These are phyloP conservation scores for Hypoxylon sp. DNA, from an alignment of 2,329 filamentous ascomycete species.

Conservation along the genomic window DNA sequence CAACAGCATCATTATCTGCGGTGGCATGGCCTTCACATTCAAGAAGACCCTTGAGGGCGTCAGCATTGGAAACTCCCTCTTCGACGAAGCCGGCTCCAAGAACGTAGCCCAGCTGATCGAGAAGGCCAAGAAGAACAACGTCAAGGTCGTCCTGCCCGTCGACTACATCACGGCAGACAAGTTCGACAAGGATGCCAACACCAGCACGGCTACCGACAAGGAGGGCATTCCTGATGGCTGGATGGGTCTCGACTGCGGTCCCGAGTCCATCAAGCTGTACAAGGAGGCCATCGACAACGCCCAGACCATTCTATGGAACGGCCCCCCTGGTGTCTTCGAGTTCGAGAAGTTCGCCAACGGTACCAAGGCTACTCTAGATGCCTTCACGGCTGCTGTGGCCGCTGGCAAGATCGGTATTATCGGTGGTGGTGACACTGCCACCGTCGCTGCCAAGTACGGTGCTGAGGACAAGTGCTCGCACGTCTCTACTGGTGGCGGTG, in stretches of 20 bases:
- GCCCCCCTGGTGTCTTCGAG: constrained; percentile 97
- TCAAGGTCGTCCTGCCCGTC: constrained; percentile 93
- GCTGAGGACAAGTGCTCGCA: constrained; percentile 98
- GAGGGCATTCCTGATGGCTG: constrained; percentile 95
- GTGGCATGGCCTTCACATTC: constrained; percentile 99
- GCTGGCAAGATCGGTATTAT: constrained; percentile 97
- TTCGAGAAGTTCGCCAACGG: constrained; percentile 93
- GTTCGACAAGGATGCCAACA: constrained; percentile 87
- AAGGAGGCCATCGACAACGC: constrained; percentile 87
- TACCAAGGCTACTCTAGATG: constrained; percentile 93
- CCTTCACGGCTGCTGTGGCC: constrained; percentile 84
- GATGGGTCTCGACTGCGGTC: constrained; percentile 97
- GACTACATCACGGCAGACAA: constrained; percentile 98
- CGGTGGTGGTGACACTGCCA: constrained; percentile 97
- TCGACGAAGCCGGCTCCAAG: constrained; percentile 94
- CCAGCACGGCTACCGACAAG: constrained; percentile 85
- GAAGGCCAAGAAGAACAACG: constrained; percentile 97
- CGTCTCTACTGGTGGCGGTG: constrained; percentile 96
- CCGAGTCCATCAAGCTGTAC: constrained; percentile 90
- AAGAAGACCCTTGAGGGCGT: constrained; percentile 98
- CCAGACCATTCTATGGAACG: constrained; percentile 99
- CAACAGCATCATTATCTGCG: constrained; percentile 95
- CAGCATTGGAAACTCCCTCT: constrained; percentile 90
- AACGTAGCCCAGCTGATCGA: constrained; percentile 88
- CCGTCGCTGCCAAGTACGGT: constrained; percentile 96